phyloP scores from a whole-genome alignment of 176 grass and related monocot species.

The Cocos nucifera region DNA sequence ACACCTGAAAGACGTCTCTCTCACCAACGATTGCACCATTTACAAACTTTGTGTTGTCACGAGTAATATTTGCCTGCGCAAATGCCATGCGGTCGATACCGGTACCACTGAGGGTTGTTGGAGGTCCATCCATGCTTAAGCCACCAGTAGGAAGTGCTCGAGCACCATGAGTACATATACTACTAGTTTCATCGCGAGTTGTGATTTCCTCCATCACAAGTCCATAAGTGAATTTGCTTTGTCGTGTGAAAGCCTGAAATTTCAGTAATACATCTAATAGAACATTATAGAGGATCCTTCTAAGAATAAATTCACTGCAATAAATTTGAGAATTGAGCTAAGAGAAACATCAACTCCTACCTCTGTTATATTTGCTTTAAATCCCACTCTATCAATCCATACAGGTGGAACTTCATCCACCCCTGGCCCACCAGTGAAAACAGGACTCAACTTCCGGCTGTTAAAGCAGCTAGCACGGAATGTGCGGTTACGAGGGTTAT shows the following conservation, averaged over 20 bases:
- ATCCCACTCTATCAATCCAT: slow-evolving; percentile 81
- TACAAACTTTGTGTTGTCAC: slow-evolving; percentile 75
- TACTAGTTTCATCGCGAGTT: slow-evolving; percentile 80
- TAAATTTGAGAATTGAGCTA: too few species aligned
- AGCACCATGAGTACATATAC: slow-evolving; percentile 79
- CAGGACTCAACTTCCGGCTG: slow-evolving; percentile 83
- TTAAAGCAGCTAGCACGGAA: slow-evolving; percentile 91
- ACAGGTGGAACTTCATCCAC: slow-evolving; percentile 82
- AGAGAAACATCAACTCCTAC: slow-evolving; percentile 16
- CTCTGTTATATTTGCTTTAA: slow-evolving; percentile 98
- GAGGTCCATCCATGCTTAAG: slow-evolving; percentile 87
- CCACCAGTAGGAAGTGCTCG: slow-evolving; percentile 66
- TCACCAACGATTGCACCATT: slow-evolving; percentile 76
- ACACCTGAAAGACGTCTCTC: slow-evolving; percentile 89
- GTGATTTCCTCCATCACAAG: slow-evolving; percentile 81
- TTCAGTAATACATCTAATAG: neutral
- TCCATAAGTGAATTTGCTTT: slow-evolving; percentile 95
- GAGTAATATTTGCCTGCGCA: slow-evolving; percentile 77
- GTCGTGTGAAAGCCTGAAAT: slow-evolving; percentile 69
- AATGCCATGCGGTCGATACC: slow-evolving; percentile 70
- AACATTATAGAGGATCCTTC: too few species aligned
- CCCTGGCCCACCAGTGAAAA: slow-evolving; percentile 78
- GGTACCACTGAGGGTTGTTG: slow-evolving; percentile 89
- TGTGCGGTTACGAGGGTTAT: slow-evolving; percentile 64
- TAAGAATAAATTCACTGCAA: too few species aligned